Base-by-base conservation (phyloP, 2,329 filamentous ascomycete genomes). In the Metarhizium anisopliae region DNA sequence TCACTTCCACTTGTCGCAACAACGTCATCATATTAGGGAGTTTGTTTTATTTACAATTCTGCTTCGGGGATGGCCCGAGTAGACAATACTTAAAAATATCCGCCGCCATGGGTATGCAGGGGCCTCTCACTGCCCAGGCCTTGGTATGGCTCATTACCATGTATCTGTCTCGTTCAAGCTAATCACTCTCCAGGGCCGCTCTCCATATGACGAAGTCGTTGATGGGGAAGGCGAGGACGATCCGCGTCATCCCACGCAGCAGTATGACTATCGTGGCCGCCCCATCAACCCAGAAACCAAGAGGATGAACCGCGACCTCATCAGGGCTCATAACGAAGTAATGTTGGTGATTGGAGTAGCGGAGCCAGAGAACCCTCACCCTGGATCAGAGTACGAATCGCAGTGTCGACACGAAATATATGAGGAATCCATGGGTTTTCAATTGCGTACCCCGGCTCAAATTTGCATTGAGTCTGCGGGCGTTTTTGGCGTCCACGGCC, bases 311-410 rank as follows among this genome's bases (percentile, higher is more conserved):
- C 74, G 77, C 51, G 77, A 81, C 56, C 76, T 83, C 36, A 79
- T 84, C 30, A 74, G 81, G 53, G 77, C 81, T 10, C 81, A 84
- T 62, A 84, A 84, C 60, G 81, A 84, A 59, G 81, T 84, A 3
- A 84, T 84, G 81, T 73, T 77, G 18, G 80, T 83, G 10, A 84
- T 84, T 43, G 81, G 81, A 5, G 81, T 84, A 4, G 81, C 81
- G 8, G 81, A 84, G 61, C 78, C 80, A 14, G 81, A 84, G 54
- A 77, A 75, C 52, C 68, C 68, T 7, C 62, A 63, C 4, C 64
- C 68, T 25, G 70, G 72, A 4, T 68, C 70, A 5, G 72, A 76
- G 53, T 64, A 68, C 6, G 74, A 77, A 45, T 66, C 70, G 2
- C 68, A 73, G n/a, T 67, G 68, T 14, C 69, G 72, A 11, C 77